Evolutionary conservation across 2,329 filamentous ascomycete genomes (phyloP), one percentile per base, ranked within the genome.

Genomic region (Cladosporium sp.): DNA sequence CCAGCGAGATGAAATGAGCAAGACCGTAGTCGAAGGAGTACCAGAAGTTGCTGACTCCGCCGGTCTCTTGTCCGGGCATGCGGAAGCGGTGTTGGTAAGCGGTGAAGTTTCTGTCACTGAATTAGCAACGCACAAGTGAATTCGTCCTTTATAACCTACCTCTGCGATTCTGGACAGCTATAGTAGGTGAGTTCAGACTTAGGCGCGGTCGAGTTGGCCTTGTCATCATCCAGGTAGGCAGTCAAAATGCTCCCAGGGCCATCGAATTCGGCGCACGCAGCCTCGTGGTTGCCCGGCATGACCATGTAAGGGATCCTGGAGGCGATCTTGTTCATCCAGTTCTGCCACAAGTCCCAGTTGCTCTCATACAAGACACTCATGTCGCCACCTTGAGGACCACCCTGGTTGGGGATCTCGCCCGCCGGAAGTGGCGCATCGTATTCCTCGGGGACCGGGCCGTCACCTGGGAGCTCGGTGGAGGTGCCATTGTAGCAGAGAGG

Each of bases 401-500:
- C 82, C 68, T 84, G 81, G 70, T 80, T 79, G 16, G 82, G 65
- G 0, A 77, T 70, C 67, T 83, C 81, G 23, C 81, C 82, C 5
- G 68, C 74, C 2, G 82, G 82, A 0, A 84, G 72, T 26, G 82
- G 81, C n/a, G 68, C 72, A 64, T 78, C 73, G 72, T 83, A 84
- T 65, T 77, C 76, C 13, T 77, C 74, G 1, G 79, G 76, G 36
- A 79, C 73, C 6, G 70, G 68, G 57, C 75, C 72, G 1, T 78
- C 79, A 11, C 77, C 73, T 10, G 79, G 81, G 5, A 84, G 75
- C 53, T 71, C 59, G 1, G 77, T 78, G 51, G 73, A 76, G 8
- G 80, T 80, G 58, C 82, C 83, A 64, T 84, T 84, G 72, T 84
- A 85, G 76, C 83, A 85, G 16, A 84, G 76, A 1, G 80, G 79